Evolutionary conservation across 768 basidiomycete genomes (phyloP).

Genomic region (Tricholoma furcatifolium): DNA sequence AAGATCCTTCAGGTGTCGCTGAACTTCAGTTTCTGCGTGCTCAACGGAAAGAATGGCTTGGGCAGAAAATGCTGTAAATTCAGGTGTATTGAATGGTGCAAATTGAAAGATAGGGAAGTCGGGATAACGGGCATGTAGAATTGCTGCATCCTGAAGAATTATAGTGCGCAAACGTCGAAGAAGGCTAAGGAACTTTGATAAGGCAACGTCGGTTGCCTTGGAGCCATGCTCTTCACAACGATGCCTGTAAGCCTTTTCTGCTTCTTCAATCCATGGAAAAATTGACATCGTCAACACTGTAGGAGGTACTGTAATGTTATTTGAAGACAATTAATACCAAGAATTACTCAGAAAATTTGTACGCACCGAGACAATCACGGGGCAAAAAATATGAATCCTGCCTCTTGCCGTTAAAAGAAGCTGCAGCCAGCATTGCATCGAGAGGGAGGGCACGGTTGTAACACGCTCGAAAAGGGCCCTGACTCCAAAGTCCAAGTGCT

Average conservation of each 20-base stretch:
- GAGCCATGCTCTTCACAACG: neutral
- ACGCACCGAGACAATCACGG: slow-evolving; percentile 15
- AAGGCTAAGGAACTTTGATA: slow-evolving; percentile 21
- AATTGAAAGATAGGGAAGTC: slow-evolving; percentile 9
- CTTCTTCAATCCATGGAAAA: slow-evolving; percentile 11
- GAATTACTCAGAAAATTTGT: too few species aligned
- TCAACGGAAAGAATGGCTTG: neutral
- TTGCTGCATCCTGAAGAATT: slow-evolving; percentile 12
- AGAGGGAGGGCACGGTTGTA: slow-evolving; percentile 25
- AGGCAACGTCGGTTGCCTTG: slow-evolving; percentile 14
- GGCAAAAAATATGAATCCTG: slow-evolving; percentile 23
- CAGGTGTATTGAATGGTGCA: slow-evolving; percentile 18
- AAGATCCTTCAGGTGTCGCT: slow-evolving; percentile 13
- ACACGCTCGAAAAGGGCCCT: slow-evolving; percentile 11
- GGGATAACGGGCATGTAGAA: slow-evolving; percentile 17
- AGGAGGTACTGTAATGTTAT: slow-evolving; percentile 16
- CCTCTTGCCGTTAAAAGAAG: slow-evolving; percentile 20
- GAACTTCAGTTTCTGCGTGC: neutral
- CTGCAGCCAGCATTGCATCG: slow-evolving; percentile 25
- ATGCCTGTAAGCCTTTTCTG: neutral
- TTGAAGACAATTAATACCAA: too few species aligned
- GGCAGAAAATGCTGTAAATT: slow-evolving; percentile 7
- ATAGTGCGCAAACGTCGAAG: slow-evolving; percentile 16
- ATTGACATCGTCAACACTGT: slow-evolving; percentile 3
- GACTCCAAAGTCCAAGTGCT: slow-evolving; percentile 19